These are phyloP conservation scores for Crucihimalaya himalaica DNA, from an alignment of 345 rosid genomes.

Conservation along the genomic window DNA sequence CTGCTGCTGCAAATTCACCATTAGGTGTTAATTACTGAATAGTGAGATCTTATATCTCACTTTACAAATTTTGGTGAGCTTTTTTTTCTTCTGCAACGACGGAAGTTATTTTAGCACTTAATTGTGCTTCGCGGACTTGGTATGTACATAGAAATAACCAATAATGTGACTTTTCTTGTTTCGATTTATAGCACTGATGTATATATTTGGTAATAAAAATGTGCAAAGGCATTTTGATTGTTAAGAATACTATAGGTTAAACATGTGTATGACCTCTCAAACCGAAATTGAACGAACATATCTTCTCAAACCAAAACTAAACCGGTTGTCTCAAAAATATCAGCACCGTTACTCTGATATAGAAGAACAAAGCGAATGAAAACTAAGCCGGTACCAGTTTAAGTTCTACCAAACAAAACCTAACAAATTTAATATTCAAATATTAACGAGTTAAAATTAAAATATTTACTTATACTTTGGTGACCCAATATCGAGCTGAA, in stretches of 20 bases:
- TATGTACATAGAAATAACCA: slow-evolving; percentile 25
- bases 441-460: background rate
- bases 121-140: slow-evolving; percentile 25
- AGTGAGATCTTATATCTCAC: slow-evolving; percentile 18
- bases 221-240: slow-evolving; percentile 13
- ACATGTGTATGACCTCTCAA: background rate
- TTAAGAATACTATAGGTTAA: background rate
- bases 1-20: slow-evolving; percentile 24
- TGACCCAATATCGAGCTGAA: background rate
- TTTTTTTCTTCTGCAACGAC: slow-evolving; percentile 35
- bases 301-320: background rate
- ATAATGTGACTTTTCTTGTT: slow-evolving; percentile 36
- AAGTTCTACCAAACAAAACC: background rate
- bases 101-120: slow-evolving; percentile 20
- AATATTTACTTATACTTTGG: background rate
- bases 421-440: background rate
- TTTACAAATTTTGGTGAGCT: slow-evolving; percentile 15
- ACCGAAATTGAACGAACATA: background rate
- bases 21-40: slow-evolving; percentile 29
- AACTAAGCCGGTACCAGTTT: background rate
- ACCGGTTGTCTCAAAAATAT: too few species aligned
- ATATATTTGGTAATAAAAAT: slow-evolving; percentile 28
- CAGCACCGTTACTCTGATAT: too few species aligned
- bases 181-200: slow-evolving; percentile 19
- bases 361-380: background rate